A percentile compares a stretch with the other conserved stretches of the same genome.
Evolutionary conservation across 768 basidiomycete species (phyloP).

Genomic region (Lactifluus hygrophoroides): DNA sequence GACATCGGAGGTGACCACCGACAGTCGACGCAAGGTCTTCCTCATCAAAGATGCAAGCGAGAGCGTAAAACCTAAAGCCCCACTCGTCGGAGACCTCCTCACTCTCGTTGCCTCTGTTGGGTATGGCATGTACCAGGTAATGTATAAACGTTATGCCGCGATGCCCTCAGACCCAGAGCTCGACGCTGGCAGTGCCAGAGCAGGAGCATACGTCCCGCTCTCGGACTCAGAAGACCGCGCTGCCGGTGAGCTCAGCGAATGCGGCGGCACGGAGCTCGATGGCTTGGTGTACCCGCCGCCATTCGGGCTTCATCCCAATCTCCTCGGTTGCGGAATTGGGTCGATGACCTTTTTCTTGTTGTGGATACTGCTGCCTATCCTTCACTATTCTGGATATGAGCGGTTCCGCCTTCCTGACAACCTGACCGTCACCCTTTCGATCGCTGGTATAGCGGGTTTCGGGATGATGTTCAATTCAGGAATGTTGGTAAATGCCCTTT

Average conservation of each 20-base stretch:
- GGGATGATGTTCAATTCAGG: slow-evolving; percentile 82
- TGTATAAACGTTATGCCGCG: slow-evolving; percentile 75
- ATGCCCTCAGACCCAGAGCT: slow-evolving; percentile 56
- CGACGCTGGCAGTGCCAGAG: slow-evolving; percentile 30
- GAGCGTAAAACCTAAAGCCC: slow-evolving; percentile 33
- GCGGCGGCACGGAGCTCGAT: slow-evolving; percentile 5
- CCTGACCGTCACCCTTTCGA: slow-evolving; percentile 36
- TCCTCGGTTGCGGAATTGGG: slow-evolving; percentile 76
- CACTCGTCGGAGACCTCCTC: slow-evolving; percentile 64
- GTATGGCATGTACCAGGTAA: slow-evolving; percentile 74
- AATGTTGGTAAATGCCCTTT: slow-evolving; percentile 52
- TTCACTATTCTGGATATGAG: slow-evolving; percentile 61
- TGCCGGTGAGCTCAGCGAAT: slow-evolving; percentile 21
- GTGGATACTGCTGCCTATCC: slow-evolving; percentile 71
- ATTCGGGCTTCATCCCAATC: slow-evolving; percentile 78
- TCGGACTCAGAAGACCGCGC: slow-evolving; percentile 30
- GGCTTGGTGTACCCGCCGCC: slow-evolving; percentile 47
- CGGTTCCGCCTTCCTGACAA: slow-evolving; percentile 56
- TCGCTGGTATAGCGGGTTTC: slow-evolving; percentile 58
- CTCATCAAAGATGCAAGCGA: neutral
- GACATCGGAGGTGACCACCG: slow-evolving; percentile 26
- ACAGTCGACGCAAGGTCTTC: too few relatives aligned
- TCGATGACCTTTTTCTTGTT: slow-evolving; percentile 61
- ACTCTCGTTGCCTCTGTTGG: slow-evolving; percentile 63
- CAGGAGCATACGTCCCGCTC: slow-evolving; percentile 43